Conservation (phyloP, 2,329 filamentous ascomycete species). For the Aspergillus quadrilineatus region DNA sequence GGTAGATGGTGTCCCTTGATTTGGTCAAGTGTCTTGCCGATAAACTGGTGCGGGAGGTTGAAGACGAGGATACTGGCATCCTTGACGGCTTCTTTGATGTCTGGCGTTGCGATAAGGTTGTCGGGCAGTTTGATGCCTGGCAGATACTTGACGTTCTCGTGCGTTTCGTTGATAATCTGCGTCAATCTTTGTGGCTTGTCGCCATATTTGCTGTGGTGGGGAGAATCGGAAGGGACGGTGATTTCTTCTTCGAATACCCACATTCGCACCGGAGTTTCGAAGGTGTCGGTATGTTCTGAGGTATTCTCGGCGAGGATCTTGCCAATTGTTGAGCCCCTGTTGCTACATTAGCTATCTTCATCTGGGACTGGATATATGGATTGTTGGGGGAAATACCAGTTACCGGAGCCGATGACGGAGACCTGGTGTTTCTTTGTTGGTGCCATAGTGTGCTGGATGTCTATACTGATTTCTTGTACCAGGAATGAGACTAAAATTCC, state of each 20-base stretch:
- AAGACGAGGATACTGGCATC: slow-evolving; percentile 85
- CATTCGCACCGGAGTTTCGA: slow-evolving; percentile 62
- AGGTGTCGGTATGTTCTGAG: slow-evolving; percentile 83
- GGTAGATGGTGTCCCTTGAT: slow-evolving; percentile 80
- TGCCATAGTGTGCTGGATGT: neutral
- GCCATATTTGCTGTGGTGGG: slow-evolving; percentile 64
- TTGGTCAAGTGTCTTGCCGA: slow-evolving; percentile 56
- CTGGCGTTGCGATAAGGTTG: slow-evolving; percentile 53
- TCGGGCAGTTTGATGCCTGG: slow-evolving; percentile 74
- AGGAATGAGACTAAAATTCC: neutral
- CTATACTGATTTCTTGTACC: neutral
- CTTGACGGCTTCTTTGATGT: slow-evolving; percentile 64
- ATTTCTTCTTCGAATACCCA: slow-evolving; percentile 65
- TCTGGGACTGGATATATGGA: neutral
- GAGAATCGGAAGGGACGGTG: slow-evolving; percentile 72
- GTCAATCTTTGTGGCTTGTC: slow-evolving; percentile 79
- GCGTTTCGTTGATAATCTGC: slow-evolving; percentile 77
- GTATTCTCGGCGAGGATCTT: slow-evolving; percentile 94
- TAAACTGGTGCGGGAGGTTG: slow-evolving; percentile 78
- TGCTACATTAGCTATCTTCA: neutral
- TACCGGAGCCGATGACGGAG: slow-evolving; percentile 87
- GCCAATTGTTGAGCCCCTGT: slow-evolving; percentile 88
- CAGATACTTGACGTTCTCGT: slow-evolving; percentile 96
- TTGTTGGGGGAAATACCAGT: slow-evolving; percentile 62
- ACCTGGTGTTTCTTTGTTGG: slow-evolving; percentile 14